Percentiles rank a stretch among this genome's conserved stretches.
Evolutionary conservation across 371 early-diverging fungal genomes (phyloP).

Genomic region (Saksenaea vasiformis): DNA sequence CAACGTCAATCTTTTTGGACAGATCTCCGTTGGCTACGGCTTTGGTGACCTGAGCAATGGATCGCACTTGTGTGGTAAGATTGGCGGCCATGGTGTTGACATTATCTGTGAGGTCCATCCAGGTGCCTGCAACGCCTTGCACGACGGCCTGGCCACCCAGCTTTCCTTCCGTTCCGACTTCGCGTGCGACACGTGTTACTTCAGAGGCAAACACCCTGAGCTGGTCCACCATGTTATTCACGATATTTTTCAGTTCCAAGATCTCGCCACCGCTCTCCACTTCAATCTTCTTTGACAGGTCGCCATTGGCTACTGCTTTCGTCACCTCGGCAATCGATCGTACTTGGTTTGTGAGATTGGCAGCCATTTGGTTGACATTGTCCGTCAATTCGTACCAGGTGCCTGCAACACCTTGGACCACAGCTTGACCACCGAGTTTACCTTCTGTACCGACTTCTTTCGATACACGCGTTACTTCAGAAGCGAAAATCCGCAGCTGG

Average conservation of each 20-base stretch:
- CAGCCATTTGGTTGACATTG: slow-evolving; percentile 52
- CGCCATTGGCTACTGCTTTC: slow-evolving; percentile 56
- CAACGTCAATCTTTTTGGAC: slow-evolving; percentile 42
- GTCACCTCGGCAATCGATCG: slow-evolving; percentile 59
- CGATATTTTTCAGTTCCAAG: slow-evolving; percentile 24
- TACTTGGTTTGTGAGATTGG: slow-evolving; percentile 49
- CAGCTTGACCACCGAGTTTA: slow-evolving; percentile 41
- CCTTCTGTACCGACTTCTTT: slow-evolving; percentile 56
- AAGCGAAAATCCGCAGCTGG: slow-evolving; percentile 30
- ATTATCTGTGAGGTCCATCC: slow-evolving; percentile 64
- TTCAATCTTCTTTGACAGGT: slow-evolving; percentile 47
- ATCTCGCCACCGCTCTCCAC: slow-evolving; percentile 41
- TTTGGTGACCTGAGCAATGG: slow-evolving; percentile 37
- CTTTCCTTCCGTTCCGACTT: slow-evolving; percentile 66
- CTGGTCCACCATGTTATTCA: slow-evolving; percentile 34
- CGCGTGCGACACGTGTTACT: slow-evolving; percentile 64
- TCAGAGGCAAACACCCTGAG: slow-evolving; percentile 44
- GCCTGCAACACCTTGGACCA: slow-evolving; percentile 46
- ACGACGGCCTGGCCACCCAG: slow-evolving; percentile 64
- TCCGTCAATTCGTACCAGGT: slow-evolving; percentile 52
- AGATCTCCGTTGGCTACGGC: slow-evolving; percentile 42
- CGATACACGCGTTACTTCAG: slow-evolving; percentile 48
- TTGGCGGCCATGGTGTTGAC: slow-evolving; percentile 58
- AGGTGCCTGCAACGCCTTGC: slow-evolving; percentile 56
- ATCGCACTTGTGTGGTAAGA: slow-evolving; percentile 44